phyloP scores from a whole-genome alignment of 202 grass and related monocot species.

The Elaeis oleifera region DNA sequence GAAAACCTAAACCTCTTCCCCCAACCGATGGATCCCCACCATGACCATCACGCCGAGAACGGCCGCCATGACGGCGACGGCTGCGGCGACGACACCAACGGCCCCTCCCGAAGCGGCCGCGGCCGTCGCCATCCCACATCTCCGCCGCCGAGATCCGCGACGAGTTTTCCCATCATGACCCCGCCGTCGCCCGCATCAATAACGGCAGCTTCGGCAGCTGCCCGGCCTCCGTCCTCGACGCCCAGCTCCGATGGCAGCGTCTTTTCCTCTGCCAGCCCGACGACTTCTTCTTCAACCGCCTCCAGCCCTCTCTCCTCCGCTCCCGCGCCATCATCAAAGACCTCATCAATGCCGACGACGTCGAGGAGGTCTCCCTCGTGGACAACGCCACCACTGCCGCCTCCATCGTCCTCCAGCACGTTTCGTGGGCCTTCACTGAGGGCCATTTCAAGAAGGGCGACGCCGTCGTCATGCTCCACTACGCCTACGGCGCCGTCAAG shows the following conservation, averaged over 20 bases:
- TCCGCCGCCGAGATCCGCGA: constrained; percentile 37
- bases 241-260: constrained; percentile 51
- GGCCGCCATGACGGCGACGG: not conserved
- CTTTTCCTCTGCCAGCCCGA: constrained; percentile 77
- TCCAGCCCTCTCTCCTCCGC: constrained; percentile 43
- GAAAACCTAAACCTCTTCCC: not conserved
- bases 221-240: constrained; percentile 60
- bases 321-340: constrained; percentile 41
- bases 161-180: constrained; percentile 83
- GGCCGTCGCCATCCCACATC: constrained; percentile 3
- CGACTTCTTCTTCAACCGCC: constrained; percentile 60
- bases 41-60: not conserved
- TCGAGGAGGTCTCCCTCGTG: constrained; percentile 23
- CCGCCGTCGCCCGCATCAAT: constrained; percentile 58
- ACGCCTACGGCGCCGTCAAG: constrained; percentile 40
- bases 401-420: constrained; percentile 15
- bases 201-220: constrained; percentile 96
- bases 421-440: constrained; percentile 20
- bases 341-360: constrained; percentile 44
- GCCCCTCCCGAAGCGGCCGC: not conserved
- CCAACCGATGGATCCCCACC: not conserved
- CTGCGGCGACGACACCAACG: not conserved
- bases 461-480: constrained; percentile 16
- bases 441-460: constrained; percentile 15
- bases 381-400: constrained; percentile 20